Percentiles rank a stretch among this genome's conserved stretches.
Conservation (phyloP, 2,329 filamentous ascomycete species). For the Trichoderma simmonsii region DNA sequence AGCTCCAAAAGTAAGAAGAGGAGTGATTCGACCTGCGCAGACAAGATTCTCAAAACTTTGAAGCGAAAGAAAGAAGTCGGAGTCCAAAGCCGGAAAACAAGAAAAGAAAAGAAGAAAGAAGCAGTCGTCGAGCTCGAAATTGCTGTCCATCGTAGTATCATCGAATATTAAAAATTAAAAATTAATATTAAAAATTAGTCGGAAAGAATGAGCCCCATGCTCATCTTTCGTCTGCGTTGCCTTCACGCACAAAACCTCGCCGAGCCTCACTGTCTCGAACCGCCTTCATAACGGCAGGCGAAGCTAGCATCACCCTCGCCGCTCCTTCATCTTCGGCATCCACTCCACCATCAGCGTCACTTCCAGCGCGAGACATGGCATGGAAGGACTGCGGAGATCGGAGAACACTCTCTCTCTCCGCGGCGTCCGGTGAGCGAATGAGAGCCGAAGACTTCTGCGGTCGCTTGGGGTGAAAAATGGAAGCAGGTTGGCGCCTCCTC, state of each 20-base stretch:
- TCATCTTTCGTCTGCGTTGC: constrained; percentile 17
- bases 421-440: constrained; percentile 15
- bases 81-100: neutral
- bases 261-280: constrained; percentile 1
- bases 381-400: constrained; percentile 12
- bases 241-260: constrained; percentile 1
- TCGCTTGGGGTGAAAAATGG: constrained; percentile 13
- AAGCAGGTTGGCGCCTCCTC: constrained; percentile 17
- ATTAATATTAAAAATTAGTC: neutral
- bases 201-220: neutral
- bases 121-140: constrained; percentile 15
- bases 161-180: constrained; percentile 7
- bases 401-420: constrained; percentile 13
- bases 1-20: neutral
- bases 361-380: neutral
- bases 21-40: constrained; percentile 13
- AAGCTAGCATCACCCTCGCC: constrained; percentile 3
- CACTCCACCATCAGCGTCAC: neutral
- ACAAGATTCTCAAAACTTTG: constrained; percentile 1
- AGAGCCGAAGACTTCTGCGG: constrained; percentile 14
- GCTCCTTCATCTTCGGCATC: neutral
- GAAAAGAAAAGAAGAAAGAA: neutral
- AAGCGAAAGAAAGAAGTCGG: neutral
- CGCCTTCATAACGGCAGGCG: constrained; percentile 18
- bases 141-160: constrained; percentile 8